phyloP scores from a whole-genome alignment of 768 basidiomycete genomes.

The Lactifluus subvellereus region DNA sequence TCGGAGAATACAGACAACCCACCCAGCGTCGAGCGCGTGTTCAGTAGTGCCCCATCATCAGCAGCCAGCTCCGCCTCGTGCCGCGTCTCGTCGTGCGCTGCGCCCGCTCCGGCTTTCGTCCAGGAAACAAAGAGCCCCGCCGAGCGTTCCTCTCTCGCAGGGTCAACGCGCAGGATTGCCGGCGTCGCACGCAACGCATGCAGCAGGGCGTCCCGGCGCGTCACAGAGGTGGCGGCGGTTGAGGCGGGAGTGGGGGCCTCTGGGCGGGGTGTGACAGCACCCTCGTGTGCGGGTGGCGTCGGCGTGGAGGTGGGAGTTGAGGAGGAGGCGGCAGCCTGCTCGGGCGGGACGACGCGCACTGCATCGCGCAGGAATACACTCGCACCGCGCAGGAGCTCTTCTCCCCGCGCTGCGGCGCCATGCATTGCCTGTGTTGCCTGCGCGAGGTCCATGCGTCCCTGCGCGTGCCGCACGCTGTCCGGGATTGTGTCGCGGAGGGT shows the following conservation, averaged over 20 bases:
- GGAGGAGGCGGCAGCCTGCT: slow-evolving; percentile 33
- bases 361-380: slow-evolving; percentile 63
- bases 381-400: slow-evolving; percentile 59
- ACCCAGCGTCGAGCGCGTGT: slow-evolving; percentile 58
- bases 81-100: slow-evolving; percentile 54
- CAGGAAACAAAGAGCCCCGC: slow-evolving; percentile 54
- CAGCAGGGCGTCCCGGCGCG: slow-evolving; percentile 38
- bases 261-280: slow-evolving; percentile 64
- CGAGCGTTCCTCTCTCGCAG: slow-evolving; percentile 53
- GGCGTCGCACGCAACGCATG: slow-evolving; percentile 69
- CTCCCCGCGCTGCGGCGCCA: slow-evolving; percentile 33
- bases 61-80: slow-evolving; percentile 44
- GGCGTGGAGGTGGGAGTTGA: slow-evolving; percentile 18
- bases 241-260: slow-evolving; percentile 39
- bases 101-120: slow-evolving; percentile 48
- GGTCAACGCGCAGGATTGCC: slow-evolving; percentile 69
- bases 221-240: neutral
- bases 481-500: slow-evolving; percentile 65
- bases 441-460: slow-evolving; percentile 54
- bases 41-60: slow-evolving; percentile 43
- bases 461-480: slow-evolving; percentile 44
- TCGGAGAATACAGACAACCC: slow-evolving; percentile 20
- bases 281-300: slow-evolving; percentile 39
- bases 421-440: slow-evolving; percentile 62
- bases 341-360: slow-evolving; percentile 88